Evolutionary conservation across 768 basidiomycete genomes (phyloP), one percentile per base, ranked within the genome.

Genomic region (Lentinula boryana): DNA sequence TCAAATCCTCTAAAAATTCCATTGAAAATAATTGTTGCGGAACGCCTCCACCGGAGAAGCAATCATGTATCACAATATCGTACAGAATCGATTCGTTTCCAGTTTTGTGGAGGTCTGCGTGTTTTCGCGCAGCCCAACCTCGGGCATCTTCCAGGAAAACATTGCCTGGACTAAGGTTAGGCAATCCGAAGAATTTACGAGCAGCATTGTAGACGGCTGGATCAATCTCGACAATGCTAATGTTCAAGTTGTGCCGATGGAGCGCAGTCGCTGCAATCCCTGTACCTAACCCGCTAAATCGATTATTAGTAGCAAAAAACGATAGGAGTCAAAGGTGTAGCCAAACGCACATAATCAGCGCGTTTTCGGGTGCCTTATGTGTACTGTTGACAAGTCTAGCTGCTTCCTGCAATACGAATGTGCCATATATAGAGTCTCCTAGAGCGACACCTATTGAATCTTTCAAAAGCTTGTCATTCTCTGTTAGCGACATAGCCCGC

Each of bases 21-120:
- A 81, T 43, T 0, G 94, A 91, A 73, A 89, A 98, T 56, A 98
- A 75, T 67, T 93, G 88, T 40, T 85, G 76, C 0, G 96, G 94
- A 2, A 98, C 86, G n/a, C 84, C 85, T 3, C 96, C 96, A 8
- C 95, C 96, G 8, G 94, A 93, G 70, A 97, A 98, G 68, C 91
- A 92, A 67, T 96, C 95, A 65, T 98, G 96, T 0, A 96, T 76
- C 43, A 94, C 83, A 63, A 88, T 78, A 65, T 91, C 88, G 68
- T 84, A 93, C 18, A 75, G 73, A 8, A 70, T 70, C 44, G 67
- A 64, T 31, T 67, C 63, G 35, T 72, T 69, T 23, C 68, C 65
- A 4, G 68, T 69, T 8, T n/a, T 21, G 2, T 60, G 58, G 13
- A 71, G 56, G 23, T 61, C 67, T 31, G 64, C 68, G 18, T 68